These are phyloP conservation scores for Withania somnifera DNA, from an alignment of 305 asterid species.

Conservation along the genomic window DNA sequence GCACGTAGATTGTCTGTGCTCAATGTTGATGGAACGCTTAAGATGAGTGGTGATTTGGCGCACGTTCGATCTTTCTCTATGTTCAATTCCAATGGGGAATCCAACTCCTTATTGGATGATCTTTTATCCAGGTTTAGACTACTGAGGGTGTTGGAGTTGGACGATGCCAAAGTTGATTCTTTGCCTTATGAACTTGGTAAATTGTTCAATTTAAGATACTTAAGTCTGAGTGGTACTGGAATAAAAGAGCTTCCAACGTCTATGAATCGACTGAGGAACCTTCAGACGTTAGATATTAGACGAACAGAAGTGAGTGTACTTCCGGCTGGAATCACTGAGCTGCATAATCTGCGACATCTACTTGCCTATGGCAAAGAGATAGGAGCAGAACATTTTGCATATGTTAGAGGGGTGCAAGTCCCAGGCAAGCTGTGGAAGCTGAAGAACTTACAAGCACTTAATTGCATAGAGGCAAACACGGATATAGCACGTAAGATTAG, in stretches of 20 bases:
- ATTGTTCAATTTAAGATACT: slow-evolving; percentile 14
- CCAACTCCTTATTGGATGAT: neutral
- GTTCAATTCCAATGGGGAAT: slow-evolving; percentile 5
- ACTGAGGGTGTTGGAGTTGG: slow-evolving; percentile 9
- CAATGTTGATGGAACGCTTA: neutral
- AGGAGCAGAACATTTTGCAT: neutral
- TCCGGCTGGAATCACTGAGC: slow-evolving; percentile 11
- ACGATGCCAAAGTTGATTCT: neutral
- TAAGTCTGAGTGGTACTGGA: slow-evolving; percentile 7
- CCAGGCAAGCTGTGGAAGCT: slow-evolving; percentile 10
- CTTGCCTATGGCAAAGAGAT: neutral
- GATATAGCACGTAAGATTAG: slow-evolving; percentile 5
- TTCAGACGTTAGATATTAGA: slow-evolving; percentile 14
- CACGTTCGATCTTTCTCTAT: slow-evolving; percentile 8
- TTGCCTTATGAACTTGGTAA: slow-evolving; percentile 7
- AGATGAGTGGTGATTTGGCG: neutral
- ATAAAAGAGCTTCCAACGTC: slow-evolving; percentile 13
- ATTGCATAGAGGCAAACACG: slow-evolving; percentile 6
- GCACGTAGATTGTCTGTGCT: slow-evolving; percentile 9
- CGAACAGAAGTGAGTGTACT: slow-evolving; percentile 9
- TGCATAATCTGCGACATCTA: slow-evolving; percentile 14
- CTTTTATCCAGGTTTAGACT: slow-evolving; percentile 6
- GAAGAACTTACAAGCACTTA: slow-evolving; percentile 18
- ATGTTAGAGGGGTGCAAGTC: slow-evolving; percentile 8
- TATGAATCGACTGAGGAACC: slow-evolving; percentile 8